A percentile compares a stretch with the other conserved stretches of the same genome.
phyloP scores from a whole-genome alignment of 352 stramenopile species.

The Aphanomyces cochlioides region DNA sequence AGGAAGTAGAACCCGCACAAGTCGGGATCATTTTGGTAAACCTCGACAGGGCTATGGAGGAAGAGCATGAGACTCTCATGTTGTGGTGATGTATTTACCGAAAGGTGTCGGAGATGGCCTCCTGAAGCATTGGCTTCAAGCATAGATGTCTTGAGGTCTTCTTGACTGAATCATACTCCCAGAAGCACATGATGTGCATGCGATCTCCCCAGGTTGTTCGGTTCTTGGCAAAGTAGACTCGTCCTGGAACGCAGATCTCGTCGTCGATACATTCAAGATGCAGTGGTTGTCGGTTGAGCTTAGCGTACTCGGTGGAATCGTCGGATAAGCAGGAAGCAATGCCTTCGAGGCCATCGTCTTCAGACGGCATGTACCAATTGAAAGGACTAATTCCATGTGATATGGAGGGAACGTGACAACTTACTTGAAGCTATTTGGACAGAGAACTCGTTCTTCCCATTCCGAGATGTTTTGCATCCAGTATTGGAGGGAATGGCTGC shows the following conservation, averaged over 20 bases:
- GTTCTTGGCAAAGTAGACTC: conserved; percentile 62
- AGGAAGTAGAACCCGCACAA: conserved; percentile 74
- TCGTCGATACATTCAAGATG: conserved; percentile 56
- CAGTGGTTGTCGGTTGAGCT: conserved; percentile 55
- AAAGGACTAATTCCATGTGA: conserved; percentile 10
- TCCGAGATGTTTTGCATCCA: conserved; percentile 70
- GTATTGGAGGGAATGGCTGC: conserved; percentile 65
- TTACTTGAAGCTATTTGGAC: conserved; percentile 60
- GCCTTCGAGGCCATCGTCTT: conserved; percentile 27
- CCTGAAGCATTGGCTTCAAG: conserved; percentile 50
- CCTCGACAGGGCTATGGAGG: conserved; percentile 40
- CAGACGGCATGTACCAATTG: conserved; percentile 22
- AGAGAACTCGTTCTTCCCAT: conserved; percentile 64
- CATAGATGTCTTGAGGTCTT: conserved; percentile 52
- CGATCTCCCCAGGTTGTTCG: conserved; percentile 53
- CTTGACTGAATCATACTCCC: conserved; percentile 52
- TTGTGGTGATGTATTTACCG: conserved; percentile 14
- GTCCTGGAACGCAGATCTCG: conserved; percentile 31
- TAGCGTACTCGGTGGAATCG: conserved; percentile 55
- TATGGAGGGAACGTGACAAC: neutral
- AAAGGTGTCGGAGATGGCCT: conserved; percentile 59
- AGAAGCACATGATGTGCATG: conserved; percentile 70
- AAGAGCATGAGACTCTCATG: too few species aligned
- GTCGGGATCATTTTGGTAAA: conserved; percentile 56
- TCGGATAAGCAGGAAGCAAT: conserved; percentile 52